phyloP scores from a whole-genome alignment of 805 yeast genomes.

The Suhomyces pyralidae region DNA sequence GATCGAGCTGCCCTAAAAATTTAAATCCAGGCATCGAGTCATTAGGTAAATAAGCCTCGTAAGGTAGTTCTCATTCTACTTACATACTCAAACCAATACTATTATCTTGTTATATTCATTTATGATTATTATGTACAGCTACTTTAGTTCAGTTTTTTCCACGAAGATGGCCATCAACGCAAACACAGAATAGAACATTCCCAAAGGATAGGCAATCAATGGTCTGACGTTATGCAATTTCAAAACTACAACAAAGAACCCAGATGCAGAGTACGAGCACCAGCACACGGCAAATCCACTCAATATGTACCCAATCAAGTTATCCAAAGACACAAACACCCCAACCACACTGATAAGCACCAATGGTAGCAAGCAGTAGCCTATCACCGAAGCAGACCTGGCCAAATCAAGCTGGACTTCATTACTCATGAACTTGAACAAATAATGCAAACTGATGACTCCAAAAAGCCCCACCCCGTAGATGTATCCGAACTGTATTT shows the following conservation, averaged over 20 bases:
- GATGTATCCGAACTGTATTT: constrained; percentile 93
- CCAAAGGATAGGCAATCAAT: constrained; percentile 89
- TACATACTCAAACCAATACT: no score
- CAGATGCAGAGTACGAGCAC: constrained; percentile 93
- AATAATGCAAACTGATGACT: constrained; percentile 73
- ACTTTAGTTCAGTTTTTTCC: constrained; percentile 24
- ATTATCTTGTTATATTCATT: background rate
- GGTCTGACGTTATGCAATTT: constrained; percentile 82
- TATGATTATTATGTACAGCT: background rate
- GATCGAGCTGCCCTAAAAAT: no score
- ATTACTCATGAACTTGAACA: constrained; percentile 85
- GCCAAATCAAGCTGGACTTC: constrained; percentile 51
- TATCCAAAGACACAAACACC: constrained; percentile 66
- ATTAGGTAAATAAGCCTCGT: no score
- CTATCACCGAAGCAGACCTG: constrained; percentile 86
- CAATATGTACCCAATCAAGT: constrained; percentile 65
- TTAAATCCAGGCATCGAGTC: no score
- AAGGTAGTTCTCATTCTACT: no score
- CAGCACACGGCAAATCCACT: constrained; percentile 71
- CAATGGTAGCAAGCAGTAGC: constrained; percentile 89
- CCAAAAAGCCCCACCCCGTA: constrained; percentile 96
- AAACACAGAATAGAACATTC: constrained; percentile 88
- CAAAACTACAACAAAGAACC: constrained; percentile 83
- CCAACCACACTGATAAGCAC: constrained; percentile 74
- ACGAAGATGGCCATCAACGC: constrained; percentile 93